phyloP scores from a whole-genome alignment of 2,329 filamentous ascomycete genomes.

The Cryphonectria naterciae region DNA sequence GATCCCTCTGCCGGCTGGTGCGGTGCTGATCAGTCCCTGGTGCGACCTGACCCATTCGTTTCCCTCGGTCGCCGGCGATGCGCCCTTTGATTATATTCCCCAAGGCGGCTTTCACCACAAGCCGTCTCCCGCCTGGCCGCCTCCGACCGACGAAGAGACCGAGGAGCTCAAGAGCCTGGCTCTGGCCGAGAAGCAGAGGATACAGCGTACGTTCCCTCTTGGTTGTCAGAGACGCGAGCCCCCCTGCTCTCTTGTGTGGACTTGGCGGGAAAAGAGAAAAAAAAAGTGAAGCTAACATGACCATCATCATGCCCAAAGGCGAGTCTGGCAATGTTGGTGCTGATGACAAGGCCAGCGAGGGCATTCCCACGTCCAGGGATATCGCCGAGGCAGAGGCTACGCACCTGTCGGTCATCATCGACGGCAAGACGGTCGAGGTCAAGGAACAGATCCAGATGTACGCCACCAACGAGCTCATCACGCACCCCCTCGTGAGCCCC shows the following conservation, averaged over 20 bases:
- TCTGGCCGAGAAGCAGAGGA: constrained; percentile 43
- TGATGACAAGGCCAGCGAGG: constrained; percentile 20
- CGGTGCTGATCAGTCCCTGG: constrained; percentile 92
- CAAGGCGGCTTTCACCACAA: constrained; percentile 86
- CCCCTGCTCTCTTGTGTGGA: neutral
- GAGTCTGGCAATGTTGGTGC: constrained; percentile 32
- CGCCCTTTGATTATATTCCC: constrained; percentile 85
- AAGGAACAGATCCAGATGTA: constrained; percentile 92
- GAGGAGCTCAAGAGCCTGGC: constrained; percentile 55
- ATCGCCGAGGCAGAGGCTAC: constrained; percentile 32
- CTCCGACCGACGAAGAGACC: constrained; percentile 79
- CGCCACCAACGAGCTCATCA: constrained; percentile 80
- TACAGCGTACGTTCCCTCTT: constrained; percentile 27
- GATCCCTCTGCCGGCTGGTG: constrained; percentile 84
- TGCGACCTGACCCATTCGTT: constrained; percentile 95
- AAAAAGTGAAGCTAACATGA: neutral
- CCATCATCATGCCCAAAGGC: neutral
- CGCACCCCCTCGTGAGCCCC: constrained; percentile 89
- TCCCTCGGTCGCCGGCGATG: constrained; percentile 78
- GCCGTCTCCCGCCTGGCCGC: constrained; percentile 90
- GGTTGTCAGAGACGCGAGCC: neutral
- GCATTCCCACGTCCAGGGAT: constrained; percentile 27
- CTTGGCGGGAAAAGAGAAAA: no score
- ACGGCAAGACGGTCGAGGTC: constrained; percentile 71
- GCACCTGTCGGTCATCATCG: constrained; percentile 67